A percentile compares a stretch with the other conserved stretches of the same genome.
These are phyloP conservation scores for Eleusine indica DNA, from an alignment of 176 grass and related monocot species.

Conservation along the genomic window DNA sequence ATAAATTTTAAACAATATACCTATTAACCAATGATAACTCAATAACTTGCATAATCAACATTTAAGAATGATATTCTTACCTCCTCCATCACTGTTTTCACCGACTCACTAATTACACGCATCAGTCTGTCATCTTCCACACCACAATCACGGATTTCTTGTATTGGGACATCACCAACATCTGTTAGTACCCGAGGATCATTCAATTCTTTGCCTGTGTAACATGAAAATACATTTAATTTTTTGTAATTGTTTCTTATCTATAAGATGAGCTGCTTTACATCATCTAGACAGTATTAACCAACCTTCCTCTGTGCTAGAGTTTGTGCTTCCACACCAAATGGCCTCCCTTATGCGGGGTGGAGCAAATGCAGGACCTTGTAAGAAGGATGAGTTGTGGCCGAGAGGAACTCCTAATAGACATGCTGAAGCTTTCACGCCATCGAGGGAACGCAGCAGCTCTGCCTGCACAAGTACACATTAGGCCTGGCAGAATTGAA, in stretches of 20 bases:
- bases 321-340: slow-evolving; percentile 99
- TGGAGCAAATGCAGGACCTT: slow-evolving; percentile 97
- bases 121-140: slow-evolving; percentile 90
- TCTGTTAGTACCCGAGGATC: slow-evolving; percentile 94
- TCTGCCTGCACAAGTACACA: slow-evolving; percentile 55
- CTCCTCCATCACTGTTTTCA: slow-evolving; percentile 93
- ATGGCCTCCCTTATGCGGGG: slow-evolving; percentile 97
- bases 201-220: slow-evolving; percentile 87
- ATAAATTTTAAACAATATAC: background rate
- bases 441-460: slow-evolving; percentile 75
- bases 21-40: background rate
- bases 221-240: slow-evolving; percentile 3
- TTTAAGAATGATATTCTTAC: slow-evolving; percentile 34
- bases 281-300: background rate
- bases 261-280: background rate
- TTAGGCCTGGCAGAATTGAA: background rate
- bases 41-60: slow-evolving; percentile 9
- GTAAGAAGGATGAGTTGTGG: slow-evolving; percentile 96
- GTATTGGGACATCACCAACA: slow-evolving; percentile 95
- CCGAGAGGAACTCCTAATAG: slow-evolving; percentile 90
- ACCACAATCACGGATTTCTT: slow-evolving; percentile 95
- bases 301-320: slow-evolving; percentile 85
- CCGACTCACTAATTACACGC: slow-evolving; percentile 88
- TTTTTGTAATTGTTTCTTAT: background rate
- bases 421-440: slow-evolving; percentile 70